These are phyloP conservation scores for Conidiobolus coronatus DNA, from an alignment of 371 early-diverging fungal genomes.

Conservation along the genomic window DNA sequence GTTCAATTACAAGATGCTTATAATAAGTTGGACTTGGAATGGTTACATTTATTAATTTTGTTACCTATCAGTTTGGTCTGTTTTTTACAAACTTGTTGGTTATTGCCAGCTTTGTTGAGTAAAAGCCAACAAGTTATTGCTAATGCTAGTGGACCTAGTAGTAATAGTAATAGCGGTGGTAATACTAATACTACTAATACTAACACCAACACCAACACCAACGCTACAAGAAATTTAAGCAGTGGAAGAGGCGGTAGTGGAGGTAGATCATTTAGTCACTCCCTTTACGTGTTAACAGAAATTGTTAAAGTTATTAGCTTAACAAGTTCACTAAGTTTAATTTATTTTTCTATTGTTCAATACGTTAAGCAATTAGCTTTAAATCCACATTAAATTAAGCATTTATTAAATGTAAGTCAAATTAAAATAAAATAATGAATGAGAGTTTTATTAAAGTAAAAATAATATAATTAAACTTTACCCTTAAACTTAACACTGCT, in stretches of 20 bases:
- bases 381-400: no score
- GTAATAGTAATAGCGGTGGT: not conserved
- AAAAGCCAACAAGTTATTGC: not conserved
- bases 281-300: not conserved
- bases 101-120: constrained; percentile 2
- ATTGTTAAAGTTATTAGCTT: not conserved
- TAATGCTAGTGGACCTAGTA: not conserved
- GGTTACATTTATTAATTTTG: not conserved
- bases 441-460: no score
- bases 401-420: no score
- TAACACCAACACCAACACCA: not conserved
- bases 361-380: no score
- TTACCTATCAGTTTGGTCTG: constrained; percentile 2
- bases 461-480: no score
- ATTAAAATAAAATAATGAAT: no score
- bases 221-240: not conserved
- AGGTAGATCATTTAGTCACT: not conserved
- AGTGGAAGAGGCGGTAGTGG: not conserved
- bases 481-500: no score
- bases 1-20: not conserved
- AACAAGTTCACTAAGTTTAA: not conserved
- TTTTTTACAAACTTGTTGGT: constrained; percentile 5
- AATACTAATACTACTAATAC: not conserved
- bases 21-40: not conserved
- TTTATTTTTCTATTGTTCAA: no score